Evolutionary conservation across 345 rosid species (phyloP).

Genomic region (rapeseed (Brassica napus)): Da-Ae NC_063435.1:8661001-8661500

Average conservation of each 20-base stretch:
- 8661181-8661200: conserved; percentile 31
- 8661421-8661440: background rate
- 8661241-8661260: conserved; percentile 8
- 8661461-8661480: background rate
- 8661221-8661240: background rate
- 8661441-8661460: background rate
- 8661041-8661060: background rate
- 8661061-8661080: conserved; percentile 16
- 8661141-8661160: conserved; percentile 21
- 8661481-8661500: background rate
- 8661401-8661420: background rate
- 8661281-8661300: conserved; percentile 31
- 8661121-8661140: conserved; percentile 3
- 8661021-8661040: background rate
- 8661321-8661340: conserved; percentile 22
- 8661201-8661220: background rate
- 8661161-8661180: conserved; percentile 29
- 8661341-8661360: background rate
- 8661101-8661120: background rate
- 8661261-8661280: conserved; percentile 6
- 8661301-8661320: conserved; percentile 15
- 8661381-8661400: background rate
- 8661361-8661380: conserved; percentile 2
- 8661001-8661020: background rate
- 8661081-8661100: background rate